These are phyloP conservation scores for Hemileccinum impolitum DNA, from an alignment of 768 basidiomycete species.

Conservation along the genomic window DNA sequence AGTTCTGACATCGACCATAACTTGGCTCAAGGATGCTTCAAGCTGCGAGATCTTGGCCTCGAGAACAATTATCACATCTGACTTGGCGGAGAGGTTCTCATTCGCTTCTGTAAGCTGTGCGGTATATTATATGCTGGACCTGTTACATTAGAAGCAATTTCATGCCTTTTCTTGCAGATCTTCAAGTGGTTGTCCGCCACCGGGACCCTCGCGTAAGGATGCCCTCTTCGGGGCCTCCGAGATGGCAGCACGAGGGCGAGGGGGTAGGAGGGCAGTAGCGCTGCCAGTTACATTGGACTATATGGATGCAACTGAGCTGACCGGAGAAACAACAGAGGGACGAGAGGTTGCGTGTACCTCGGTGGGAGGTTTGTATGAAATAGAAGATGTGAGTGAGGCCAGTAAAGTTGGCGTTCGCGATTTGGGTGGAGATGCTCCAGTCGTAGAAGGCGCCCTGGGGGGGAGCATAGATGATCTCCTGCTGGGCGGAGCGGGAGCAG, in stretches of 20 bases:
- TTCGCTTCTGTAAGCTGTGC: conserved; percentile 58
- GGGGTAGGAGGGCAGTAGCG: conserved; percentile 20
- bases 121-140: background rate
- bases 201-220: conserved; percentile 69
- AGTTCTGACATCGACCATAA: conserved; percentile 45
- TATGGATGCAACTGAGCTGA: conserved; percentile 46
- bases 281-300: conserved; percentile 36
- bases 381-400: conserved; percentile 23
- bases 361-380: conserved; percentile 17
- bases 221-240: conserved; percentile 62
- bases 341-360: conserved; percentile 36
- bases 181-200: conserved; percentile 52
- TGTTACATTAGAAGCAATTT: background rate
- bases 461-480: conserved; percentile 32
- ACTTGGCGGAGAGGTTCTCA: conserved; percentile 52
- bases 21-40: conserved; percentile 46
- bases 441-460: conserved; percentile 38
- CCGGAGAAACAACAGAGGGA: conserved; percentile 54
- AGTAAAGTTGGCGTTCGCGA: conserved; percentile 33
- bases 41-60: conserved; percentile 51
- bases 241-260: conserved; percentile 64
- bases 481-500: conserved; percentile 31
- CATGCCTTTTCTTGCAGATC: conserved; percentile 61
- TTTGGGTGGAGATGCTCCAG: conserved; percentile 38
- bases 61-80: conserved; percentile 46